These are phyloP conservation scores for Hemisphaericaspora xylofermentans DNA, from an alignment of 1,139 yeast species.

Conservation along the genomic window DNA sequence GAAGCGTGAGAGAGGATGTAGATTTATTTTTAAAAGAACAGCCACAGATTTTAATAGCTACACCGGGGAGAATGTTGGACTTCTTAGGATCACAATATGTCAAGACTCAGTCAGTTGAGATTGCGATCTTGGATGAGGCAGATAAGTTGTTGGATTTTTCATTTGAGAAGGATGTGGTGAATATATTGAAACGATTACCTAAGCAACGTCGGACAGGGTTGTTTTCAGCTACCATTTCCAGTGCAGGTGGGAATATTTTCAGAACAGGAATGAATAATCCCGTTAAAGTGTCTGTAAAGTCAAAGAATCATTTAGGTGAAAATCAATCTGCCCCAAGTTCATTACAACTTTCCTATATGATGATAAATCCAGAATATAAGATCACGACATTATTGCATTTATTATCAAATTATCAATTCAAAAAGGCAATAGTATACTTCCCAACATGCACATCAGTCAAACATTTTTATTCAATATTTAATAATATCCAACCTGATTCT, in stretches of 20 bases:
- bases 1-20: conserved; percentile 71
- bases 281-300: conserved; percentile 73
- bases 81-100: conserved; percentile 55
- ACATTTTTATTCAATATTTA: conserved; percentile 63
- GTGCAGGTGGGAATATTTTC: conserved; percentile 70
- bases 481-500: conserved; percentile 13
- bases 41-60: conserved; percentile 82
- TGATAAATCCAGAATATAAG: conserved; percentile 61
- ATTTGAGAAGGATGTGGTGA: conserved; percentile 66
- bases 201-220: conserved; percentile 92
- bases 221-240: conserved; percentile 85
- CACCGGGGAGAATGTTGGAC: conserved; percentile 89
- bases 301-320: conserved; percentile 25
- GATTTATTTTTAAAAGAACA: conserved; percentile 49
- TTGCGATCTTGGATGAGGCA: conserved; percentile 87
- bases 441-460: conserved; percentile 89
- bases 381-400: conserved; percentile 57
- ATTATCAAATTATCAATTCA: conserved; percentile 54
- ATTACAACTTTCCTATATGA: conserved; percentile 60
- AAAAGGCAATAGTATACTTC: conserved; percentile 80
- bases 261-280: conserved; percentile 88
- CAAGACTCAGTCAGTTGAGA: conserved; percentile 61
- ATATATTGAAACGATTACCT: conserved; percentile 68
- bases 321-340: conserved; percentile 53
- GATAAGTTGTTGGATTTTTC: conserved; percentile 82